Evolutionary conservation across 306 rosid genomes (phyloP), one percentile per base, ranked within the genome.

Genomic region (Medicago arabica): DNA sequence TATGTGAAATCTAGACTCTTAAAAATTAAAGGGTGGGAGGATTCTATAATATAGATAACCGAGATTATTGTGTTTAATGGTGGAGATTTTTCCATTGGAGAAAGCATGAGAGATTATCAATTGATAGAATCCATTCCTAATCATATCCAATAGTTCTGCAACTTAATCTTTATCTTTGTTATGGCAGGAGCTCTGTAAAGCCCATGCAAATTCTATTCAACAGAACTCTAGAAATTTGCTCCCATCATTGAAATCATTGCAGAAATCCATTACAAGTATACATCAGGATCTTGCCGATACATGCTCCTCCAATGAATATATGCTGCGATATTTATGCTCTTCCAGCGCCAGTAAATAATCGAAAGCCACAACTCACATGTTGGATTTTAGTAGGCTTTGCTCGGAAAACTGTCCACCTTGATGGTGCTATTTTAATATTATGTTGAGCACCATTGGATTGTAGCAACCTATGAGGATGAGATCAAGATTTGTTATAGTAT

Each of bases 231-330:
- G 91, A 74, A 89, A 84, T 71, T 83, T 90, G 67, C 94, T 88
- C 74, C 99, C 99, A 61, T 84, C 96, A 51, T 84, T 95, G 51
- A 92, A 87, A 82, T 96, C 97, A 40, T 83, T 89, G 82, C 92
- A 90, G 77, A 90, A 90, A 82, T 90, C 96, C 63, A 84, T 96
- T 39, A 89, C 96, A 17, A 83, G 83, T 84, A 83, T 80, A 13
- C 96, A 95, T 83, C 96, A 89, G 69, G 99, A 95, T 80, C 83
- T 95, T 75, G 93, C 96, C 25, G 96, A 89, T 72, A 95, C 88
- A 9, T 92, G 97, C 79, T 91, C 95, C 34, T 95, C 99, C 66
- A 95, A 95, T 16, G 97, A 95, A 83, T 90, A 83, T 67, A 86
- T 71, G 89, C 93, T 92, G 76, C 88, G 82, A 23, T 95, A 90